Base-by-base conservation (phyloP, 805 yeast genomes). In the Candida ipomoeae region DNA sequence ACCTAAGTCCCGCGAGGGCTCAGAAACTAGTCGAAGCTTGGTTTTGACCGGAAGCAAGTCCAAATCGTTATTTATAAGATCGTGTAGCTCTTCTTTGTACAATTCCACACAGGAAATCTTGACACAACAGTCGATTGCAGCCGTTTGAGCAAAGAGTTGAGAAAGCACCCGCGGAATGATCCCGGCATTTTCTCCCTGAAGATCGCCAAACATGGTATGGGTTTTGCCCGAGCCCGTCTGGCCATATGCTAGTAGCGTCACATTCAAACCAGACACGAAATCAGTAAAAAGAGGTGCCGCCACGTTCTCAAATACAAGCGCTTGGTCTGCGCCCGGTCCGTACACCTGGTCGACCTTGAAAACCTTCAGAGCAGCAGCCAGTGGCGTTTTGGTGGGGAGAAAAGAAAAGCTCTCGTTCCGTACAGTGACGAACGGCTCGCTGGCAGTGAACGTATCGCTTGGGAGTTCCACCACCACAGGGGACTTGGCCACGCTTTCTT, bases 201-300 rank as follows among this genome's bases (percentile, higher is more conserved):
- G 48, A 36, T 74, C 76, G 7, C 85, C 84, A 62, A 79, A 81
- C 94, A 81, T 81, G 1, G 85, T 79, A 62, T 82, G 83, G 0
- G 96, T 89, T 60, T 89, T 89, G 23, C 96, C 96, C 0, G 96
- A 87, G 1, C 96, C 94, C 0, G 96, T 89, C 77, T 89, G 95
- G 20, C 85, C 85, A 61, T 81, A 81, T 0, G 94, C 96, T 56
- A 89, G 74, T 29, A 89, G 77, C 0, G 96, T 86, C 56, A 90
- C 89, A 62, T 88, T 89, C 53, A 55, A 66, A 14, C 85, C 84
- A 44, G 65, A 62, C 44, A 79, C 53, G 62, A 84, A 86, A 18
- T 92, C 95, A 47, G 76, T 70, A 50, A 89, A 68, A 52, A 89
- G 78, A 54, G 91, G 96, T 23, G 77, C 74, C 0, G 91, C 95